Percentiles rank a stretch among this genome's conserved stretches.
Evolutionary conservation across 768 basidiomycete species (phyloP).

Genomic region (Baorangia bicolor): DNA sequence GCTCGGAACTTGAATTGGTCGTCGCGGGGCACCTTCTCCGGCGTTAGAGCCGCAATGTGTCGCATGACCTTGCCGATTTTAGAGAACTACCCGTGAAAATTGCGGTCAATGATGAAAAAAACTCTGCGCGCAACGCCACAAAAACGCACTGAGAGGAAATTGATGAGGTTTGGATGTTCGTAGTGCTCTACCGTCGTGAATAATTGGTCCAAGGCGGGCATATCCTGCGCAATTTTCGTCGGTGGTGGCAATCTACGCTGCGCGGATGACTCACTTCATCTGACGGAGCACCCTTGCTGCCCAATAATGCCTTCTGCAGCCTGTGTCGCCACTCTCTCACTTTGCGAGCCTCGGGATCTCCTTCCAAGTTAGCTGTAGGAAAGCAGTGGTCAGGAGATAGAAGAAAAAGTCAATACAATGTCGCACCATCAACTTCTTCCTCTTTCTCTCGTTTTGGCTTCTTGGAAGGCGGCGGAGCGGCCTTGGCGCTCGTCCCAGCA

Average conservation of each 20-base stretch:
- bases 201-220: conserved; percentile 67
- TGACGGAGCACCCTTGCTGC: conserved; percentile 60
- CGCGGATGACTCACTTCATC: conserved; percentile 49
- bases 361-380: conserved; percentile 41
- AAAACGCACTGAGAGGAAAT: conserved; percentile 58
- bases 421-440: conserved; percentile 58
- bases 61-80: conserved; percentile 63
- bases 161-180: conserved; percentile 68
- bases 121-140: conserved; percentile 1
- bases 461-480: conserved; percentile 64
- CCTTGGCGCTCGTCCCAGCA: conserved; percentile 50
- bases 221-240: conserved; percentile 51
- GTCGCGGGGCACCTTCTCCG: conserved; percentile 46
- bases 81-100: conserved; percentile 34
- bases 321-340: conserved; percentile 93
- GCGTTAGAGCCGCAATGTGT: conserved; percentile 49
- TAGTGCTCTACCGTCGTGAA: conserved; percentile 79
- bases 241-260: conserved; percentile 3
- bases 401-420: neutral
- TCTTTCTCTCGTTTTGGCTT: conserved; percentile 61
- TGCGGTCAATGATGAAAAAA: conserved; percentile 8
- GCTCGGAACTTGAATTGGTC: conserved; percentile 53
- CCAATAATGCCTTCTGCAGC: conserved; percentile 84
- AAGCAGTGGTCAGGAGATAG: conserved; percentile 4
- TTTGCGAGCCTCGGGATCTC: conserved; percentile 63